A percentile compares a stretch with the other conserved stretches of the same genome.
Evolutionary conservation across 106 monocot species (phyloP).

Genomic region (Cymbidium sinense): DNA sequence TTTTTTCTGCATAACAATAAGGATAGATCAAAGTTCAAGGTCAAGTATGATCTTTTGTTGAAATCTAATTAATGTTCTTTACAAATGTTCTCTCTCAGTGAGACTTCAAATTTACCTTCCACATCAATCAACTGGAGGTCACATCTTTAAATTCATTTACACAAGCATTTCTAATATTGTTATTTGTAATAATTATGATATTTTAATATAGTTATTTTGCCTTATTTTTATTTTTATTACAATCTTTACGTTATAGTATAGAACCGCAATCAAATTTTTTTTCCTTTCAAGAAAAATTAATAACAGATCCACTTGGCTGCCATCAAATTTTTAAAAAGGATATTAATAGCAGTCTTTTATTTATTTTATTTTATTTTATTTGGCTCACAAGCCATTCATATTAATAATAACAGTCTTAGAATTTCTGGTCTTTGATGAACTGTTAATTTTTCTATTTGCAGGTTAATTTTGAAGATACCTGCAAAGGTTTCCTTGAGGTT

Average conservation of each 20-base stretch:
- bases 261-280: neutral
- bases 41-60: neutral
- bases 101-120: neutral
- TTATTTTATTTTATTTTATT: no score
- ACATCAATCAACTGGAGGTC: neutral
- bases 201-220: no score
- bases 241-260: no score
- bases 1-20: neutral
- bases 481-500: conserved; percentile 99
- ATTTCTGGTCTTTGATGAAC: neutral
- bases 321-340: neutral
- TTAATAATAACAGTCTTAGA: no score
- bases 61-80: neutral
- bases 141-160: neutral
- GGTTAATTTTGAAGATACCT: conserved; percentile 99
- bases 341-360: neutral
- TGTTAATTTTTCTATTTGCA: conserved; percentile 20
- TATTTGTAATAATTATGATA: neutral
- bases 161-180: neutral
- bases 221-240: no score
- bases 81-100: neutral
- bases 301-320: neutral
- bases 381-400: no score
- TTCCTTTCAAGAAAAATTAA: no score
- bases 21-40: neutral